A percentile compares a stretch with the other conserved stretches of the same genome.
Evolutionary conservation across 2,329 filamentous ascomycete species (phyloP).

Genomic region (Aspergillus viridinutans): DNA sequence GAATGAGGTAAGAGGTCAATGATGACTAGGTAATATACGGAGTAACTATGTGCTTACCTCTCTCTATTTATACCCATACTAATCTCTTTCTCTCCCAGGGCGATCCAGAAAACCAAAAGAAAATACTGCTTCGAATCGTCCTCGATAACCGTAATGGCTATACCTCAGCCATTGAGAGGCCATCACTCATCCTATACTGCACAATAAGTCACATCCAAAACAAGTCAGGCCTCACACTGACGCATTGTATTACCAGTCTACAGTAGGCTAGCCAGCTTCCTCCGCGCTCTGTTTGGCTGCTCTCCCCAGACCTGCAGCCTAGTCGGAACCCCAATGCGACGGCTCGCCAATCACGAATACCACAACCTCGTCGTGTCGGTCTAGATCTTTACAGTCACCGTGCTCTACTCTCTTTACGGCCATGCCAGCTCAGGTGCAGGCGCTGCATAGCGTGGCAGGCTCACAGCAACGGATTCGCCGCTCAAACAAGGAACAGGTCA

Average conservation of each 20-base stretch:
- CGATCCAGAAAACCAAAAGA: background rate
- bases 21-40: background rate
- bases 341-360: background rate
- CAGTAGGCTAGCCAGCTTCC: background rate
- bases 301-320: slow-evolving; percentile 1
- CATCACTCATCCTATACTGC: background rate
- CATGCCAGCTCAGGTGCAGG: background rate
- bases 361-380: background rate
- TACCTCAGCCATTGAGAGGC: background rate
- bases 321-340: slow-evolving; percentile 8
- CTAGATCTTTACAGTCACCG: background rate
- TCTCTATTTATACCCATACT: background rate
- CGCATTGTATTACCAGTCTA: background rate
- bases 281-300: slow-evolving; percentile 8
- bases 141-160: background rate
- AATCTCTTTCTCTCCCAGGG: background rate
- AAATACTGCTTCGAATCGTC: background rate
- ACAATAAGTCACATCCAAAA: background rate
- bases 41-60: background rate
- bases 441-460: background rate
- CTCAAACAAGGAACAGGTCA: background rate
- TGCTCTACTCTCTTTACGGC: background rate
- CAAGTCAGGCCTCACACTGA: background rate
- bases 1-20: background rate
- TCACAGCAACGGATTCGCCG: background rate